Evolutionary conservation across 2,329 filamentous ascomycete species (phyloP), one percentile per base, ranked within the genome.

Genomic region (Dissoconium aciculare): DNA sequence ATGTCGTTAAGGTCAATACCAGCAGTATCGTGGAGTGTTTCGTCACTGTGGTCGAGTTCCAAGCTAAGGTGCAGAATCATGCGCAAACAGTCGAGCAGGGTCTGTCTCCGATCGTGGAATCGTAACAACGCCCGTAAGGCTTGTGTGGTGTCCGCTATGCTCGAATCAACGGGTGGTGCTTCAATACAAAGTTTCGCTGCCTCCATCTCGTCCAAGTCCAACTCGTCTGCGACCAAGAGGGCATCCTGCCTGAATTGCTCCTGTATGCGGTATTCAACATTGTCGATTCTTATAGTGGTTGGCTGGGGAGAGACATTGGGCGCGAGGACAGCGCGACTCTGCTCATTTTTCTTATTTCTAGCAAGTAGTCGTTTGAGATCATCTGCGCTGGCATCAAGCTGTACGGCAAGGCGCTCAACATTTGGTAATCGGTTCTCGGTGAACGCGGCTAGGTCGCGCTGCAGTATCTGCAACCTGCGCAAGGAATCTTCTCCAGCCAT

Each of bases 201-300:
- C 45, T 89, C 72, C 34, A 92, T 53, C 56, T 98, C 91, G 57
- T 98, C 85, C 31, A 98, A 65, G 47, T 93, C 76, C 38, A 94
- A 65, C 44, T 83, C 81, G 54, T 95, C 85, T 33, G 87, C 80
- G 21, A 98, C 65, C 45, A 82, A 71, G 17, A 92, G 64, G 14
- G 75, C 71, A 43, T 78, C 74, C 54, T 93, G 78, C 50, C 87
- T 74, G 56, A 98, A 95, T 39, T 83, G 75, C 33, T 80, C 69
- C 56, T 92, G 94, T 59, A 98, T 64, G 13, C 67, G 62, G 55
- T 83, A 95, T 47, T 85, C 72, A 17, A 71, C 67, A 39, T 74
- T 77, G 44, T 71, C 69, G 35, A 93, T 59, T 17, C 63, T 71
- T 43, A 95, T 65, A 52, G 80, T 85, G 35, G 81, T 84, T 13